Conservation (phyloP, 1,284 basidiomycete genomes). For the Boletus sp. region DNA sequence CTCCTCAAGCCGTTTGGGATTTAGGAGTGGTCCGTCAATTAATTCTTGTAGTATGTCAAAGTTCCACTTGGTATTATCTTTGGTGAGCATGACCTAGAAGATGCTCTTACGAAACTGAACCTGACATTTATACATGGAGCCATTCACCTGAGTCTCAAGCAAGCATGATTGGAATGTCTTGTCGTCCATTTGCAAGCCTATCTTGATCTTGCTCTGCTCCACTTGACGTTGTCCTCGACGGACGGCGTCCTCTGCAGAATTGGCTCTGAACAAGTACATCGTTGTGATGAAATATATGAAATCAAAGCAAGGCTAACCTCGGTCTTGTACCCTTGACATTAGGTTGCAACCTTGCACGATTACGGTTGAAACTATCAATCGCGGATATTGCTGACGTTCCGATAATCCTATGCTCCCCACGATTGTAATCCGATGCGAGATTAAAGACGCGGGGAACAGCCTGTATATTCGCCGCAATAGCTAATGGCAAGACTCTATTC, state of each 20-base stretch:
- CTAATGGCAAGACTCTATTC: constrained; percentile 84
- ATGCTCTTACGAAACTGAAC: constrained; percentile 11
- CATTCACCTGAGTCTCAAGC: constrained; percentile 76
- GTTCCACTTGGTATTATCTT: constrained; percentile 93
- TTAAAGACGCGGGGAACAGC: constrained; percentile 85
- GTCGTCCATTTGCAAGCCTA: constrained; percentile 93
- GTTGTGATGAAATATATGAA: neutral
- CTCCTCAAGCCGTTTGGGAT: constrained; percentile 94
- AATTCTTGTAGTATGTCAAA: constrained; percentile 87
- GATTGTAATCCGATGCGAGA: constrained; percentile 75
- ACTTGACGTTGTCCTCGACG: constrained; percentile 88
- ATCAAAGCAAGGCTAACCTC: constrained; percentile 41
- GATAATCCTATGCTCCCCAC: constrained; percentile 73
- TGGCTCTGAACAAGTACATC: constrained; percentile 53
- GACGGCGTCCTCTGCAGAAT: constrained; percentile 84
- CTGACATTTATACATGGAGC: neutral
- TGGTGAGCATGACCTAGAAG: constrained; percentile 76
- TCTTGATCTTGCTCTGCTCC: constrained; percentile 85
- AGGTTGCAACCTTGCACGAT: constrained; percentile 66
- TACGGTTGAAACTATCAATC: constrained; percentile 91
- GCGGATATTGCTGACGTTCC: constrained; percentile 84
- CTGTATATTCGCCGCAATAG: constrained; percentile 82
- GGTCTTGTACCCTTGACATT: constrained; percentile 55
- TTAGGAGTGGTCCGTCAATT: constrained; percentile 89
- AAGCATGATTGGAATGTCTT: constrained; percentile 81